A percentile compares a stretch with the other conserved stretches of the same genome.
Conservation (phyloP, 2,329 filamentous ascomycete genomes). For the Coniochaeta hoffmannii region DNA sequence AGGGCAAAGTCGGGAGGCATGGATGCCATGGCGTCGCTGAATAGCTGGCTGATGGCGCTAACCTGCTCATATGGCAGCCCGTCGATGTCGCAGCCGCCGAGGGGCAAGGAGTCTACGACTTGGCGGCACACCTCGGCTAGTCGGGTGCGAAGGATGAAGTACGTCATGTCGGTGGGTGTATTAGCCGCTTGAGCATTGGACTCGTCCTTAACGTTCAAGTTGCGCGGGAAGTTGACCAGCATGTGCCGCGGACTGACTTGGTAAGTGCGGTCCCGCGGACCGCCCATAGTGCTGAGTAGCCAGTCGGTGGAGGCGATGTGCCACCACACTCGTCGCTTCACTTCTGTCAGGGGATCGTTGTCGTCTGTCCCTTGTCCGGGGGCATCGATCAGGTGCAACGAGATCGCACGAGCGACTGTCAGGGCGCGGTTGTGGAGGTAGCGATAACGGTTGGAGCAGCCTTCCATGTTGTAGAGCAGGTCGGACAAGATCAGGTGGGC, state of each 20-base stretch:
- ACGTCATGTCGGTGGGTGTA: conserved; percentile 27
- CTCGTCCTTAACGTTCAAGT: conserved; percentile 30
- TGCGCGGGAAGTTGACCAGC: conserved; percentile 28
- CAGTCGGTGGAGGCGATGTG: conserved; percentile 32
- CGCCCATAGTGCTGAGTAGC: conserved; percentile 29
- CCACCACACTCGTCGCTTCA: conserved; percentile 36
- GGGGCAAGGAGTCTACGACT: conserved; percentile 20
- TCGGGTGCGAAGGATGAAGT: conserved; percentile 28
- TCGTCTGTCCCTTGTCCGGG: conserved; percentile 11
- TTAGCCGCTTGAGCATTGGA: conserved; percentile 16
- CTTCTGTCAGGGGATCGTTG: conserved; percentile 22
- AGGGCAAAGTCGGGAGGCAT: conserved; percentile 14
- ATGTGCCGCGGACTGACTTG: conserved; percentile 23
- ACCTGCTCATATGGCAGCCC: conserved; percentile 20
- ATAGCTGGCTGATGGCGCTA: conserved; percentile 22
- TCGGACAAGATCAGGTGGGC: conserved; percentile 29
- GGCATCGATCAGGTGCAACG: conserved; percentile 31
- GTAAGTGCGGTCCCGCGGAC: conserved; percentile 27
- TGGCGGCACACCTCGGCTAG: conserved; percentile 28
- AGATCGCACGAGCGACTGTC: conserved; percentile 24
- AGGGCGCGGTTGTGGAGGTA: conserved; percentile 21
- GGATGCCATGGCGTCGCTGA: conserved; percentile 10
- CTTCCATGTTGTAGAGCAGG: conserved; percentile 29
- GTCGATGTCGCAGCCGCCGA: conserved; percentile 19
- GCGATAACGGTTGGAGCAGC: conserved; percentile 24